Evolutionary conservation across 1,284 basidiomycete genomes (phyloP), one percentile per base, ranked within the genome.

Genomic region (Boletellus deceptivus): DNA sequence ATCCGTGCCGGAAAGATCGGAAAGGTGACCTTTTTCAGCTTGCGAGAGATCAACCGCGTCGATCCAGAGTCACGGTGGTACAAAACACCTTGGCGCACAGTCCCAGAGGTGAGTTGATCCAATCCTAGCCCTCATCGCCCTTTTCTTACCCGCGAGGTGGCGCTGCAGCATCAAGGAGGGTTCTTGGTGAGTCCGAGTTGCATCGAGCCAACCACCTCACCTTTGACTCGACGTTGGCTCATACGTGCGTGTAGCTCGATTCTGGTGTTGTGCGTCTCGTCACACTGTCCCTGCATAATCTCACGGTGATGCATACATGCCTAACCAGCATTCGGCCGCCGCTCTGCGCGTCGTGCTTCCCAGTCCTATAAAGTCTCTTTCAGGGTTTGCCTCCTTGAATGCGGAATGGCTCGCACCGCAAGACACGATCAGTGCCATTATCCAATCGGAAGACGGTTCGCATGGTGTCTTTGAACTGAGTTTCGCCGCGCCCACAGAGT

Each of bases 1-100:
- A 76, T 91, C 52, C 68, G 66, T 3, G 68, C 72, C 50, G 81
- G 83, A 16, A 80, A 77, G 68, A 81, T 91, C 55, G 83, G 89
- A 29, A 73, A 80, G 39, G 73, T 92, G 36, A 74, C 72, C 13
- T 80, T 75, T 58, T 91, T 86, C 74, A 82, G 76, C 54, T 75
- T 78, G 25, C 72, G 77, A 17, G 75, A 76, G 2, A 74, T 82
- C 41, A 77, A 76, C 52, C 75, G 77, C 57, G 73, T 92, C 45
- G 77, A 82, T 55, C 73, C 80, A 59, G 77, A 79, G 17, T 81
- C 77, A 27, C 84, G 85, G 62, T 92, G 82, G 76, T 90, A 90
- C 68, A 85, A 88, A 43, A 91, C 89, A 0, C 79, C 83, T 25
- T 93, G 89, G 90, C 75, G 90, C 41, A 90, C 85, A 3, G 72